phyloP scores from a whole-genome alignment of 1,284 basidiomycete species.

The Pholiota adiposa region DNA sequence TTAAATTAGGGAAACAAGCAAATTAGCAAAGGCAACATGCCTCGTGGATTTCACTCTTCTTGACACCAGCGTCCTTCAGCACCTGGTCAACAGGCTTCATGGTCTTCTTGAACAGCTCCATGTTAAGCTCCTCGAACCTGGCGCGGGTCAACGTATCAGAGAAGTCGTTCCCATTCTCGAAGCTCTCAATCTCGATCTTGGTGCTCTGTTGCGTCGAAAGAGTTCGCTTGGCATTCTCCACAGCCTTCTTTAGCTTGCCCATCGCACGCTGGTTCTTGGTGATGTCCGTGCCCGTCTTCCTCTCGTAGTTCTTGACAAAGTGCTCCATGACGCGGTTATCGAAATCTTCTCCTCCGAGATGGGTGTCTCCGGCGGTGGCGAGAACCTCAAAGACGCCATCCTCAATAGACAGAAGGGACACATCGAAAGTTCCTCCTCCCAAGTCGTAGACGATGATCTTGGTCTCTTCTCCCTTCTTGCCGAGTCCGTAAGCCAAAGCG shows the following conservation, averaged over 20 bases:
- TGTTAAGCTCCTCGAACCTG: constrained; percentile 77
- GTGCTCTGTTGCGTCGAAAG: constrained; percentile 73
- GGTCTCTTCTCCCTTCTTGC: constrained; percentile 73
- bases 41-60: constrained; percentile 70
- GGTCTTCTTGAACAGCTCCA: constrained; percentile 73
- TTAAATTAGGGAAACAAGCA: neutral
- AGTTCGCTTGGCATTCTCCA: constrained; percentile 82
- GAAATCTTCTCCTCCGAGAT: constrained; percentile 90
- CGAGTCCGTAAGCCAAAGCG: constrained; percentile 71
- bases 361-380: constrained; percentile 82
- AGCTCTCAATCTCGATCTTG: constrained; percentile 76
- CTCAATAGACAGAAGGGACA: constrained; percentile 78
- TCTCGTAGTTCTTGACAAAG: constrained; percentile 74
- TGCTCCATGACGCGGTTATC: constrained; percentile 89
- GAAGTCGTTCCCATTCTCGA: constrained; percentile 77
- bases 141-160: constrained; percentile 75
- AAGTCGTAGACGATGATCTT: constrained; percentile 89
- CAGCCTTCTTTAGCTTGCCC: constrained; percentile 84
- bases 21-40: constrained; percentile 35
- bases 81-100: constrained; percentile 79
- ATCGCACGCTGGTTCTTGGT: constrained; percentile 65
- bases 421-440: constrained; percentile 85
- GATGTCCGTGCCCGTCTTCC: constrained; percentile 70
- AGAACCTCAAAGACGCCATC: constrained; percentile 82
- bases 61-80: constrained; percentile 70